Percentiles rank a stretch among this genome's conserved stretches.
These are phyloP conservation scores for Erigeron philadelphicus DNA, from an alignment of 140 eudicot genomes.

Conservation along the genomic window DNA sequence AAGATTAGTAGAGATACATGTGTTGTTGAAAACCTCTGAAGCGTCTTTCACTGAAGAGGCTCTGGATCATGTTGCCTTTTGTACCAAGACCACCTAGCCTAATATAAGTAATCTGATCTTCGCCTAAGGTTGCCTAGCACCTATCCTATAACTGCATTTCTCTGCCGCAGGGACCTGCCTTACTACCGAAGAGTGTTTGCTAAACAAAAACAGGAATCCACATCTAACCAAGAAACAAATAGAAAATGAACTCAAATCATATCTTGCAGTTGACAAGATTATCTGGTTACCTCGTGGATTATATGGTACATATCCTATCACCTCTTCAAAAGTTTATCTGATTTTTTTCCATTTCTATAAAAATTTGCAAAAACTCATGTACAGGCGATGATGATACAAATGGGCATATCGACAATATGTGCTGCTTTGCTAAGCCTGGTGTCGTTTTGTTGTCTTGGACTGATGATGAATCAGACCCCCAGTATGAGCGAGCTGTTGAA, in stretches of 20 bases:
- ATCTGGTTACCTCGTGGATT: constrained; percentile 92
- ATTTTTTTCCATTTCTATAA: background rate
- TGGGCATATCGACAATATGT: constrained; percentile 90
- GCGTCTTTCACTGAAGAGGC: too few relatives aligned
- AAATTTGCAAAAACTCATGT: background rate
- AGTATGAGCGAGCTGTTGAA: constrained; percentile 67
- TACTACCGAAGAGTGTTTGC: constrained; percentile 92
- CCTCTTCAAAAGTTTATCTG: too few relatives aligned
- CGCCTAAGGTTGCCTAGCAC: too few relatives aligned
- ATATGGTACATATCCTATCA: constrained; percentile 40
- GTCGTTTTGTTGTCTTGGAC: constrained; percentile 86
- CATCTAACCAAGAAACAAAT: constrained; percentile 69
- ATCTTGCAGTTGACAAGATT: constrained; percentile 71
- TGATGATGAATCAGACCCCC: constrained; percentile 80
- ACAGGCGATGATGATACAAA: constrained; percentile 96
- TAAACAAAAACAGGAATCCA: constrained; percentile 86
- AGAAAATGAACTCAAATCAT: constrained; percentile 72
- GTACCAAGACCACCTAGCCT: too few relatives aligned
- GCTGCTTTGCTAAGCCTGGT: constrained; percentile 93
- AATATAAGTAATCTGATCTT: too few relatives aligned
- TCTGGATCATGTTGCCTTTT: too few relatives aligned
- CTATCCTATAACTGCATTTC: background rate
- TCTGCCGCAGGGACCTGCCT: constrained; percentile 78
- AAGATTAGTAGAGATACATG: too few relatives aligned
- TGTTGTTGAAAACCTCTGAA: too few relatives aligned